Evolutionary conservation across 2,329 filamentous ascomycete species (phyloP).

Genomic region (Aureobasidium zeae): DNA sequence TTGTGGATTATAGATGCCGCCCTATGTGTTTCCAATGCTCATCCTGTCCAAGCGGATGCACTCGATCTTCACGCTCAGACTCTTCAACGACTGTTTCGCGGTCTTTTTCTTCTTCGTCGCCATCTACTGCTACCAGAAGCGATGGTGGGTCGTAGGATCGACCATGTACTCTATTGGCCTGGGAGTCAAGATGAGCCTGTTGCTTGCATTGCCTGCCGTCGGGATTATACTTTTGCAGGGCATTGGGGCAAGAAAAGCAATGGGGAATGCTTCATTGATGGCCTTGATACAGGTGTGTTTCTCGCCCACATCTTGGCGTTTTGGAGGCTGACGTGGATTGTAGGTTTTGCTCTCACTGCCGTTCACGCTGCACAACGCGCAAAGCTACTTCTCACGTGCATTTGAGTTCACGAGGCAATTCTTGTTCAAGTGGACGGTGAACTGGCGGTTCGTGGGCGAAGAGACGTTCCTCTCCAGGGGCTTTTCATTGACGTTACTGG

Average conservation of each 20-base stretch:
- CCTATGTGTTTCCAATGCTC: constrained; percentile 78
- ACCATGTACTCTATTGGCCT: constrained; percentile 68
- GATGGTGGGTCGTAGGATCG: constrained; percentile 63
- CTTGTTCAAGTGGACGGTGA: constrained; percentile 97
- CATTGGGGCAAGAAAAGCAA: constrained; percentile 53
- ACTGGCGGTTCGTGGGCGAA: constrained; percentile 93
- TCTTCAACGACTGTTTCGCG: constrained; percentile 94
- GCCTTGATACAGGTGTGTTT: constrained; percentile 64
- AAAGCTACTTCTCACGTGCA: constrained; percentile 67
- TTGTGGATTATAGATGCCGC: constrained; percentile 56
- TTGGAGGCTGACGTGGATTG: constrained; percentile 19
- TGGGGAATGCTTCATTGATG: constrained; percentile 64
- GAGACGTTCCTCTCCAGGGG: constrained; percentile 61
- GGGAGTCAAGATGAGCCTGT: constrained; percentile 89
- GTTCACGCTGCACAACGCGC: constrained; percentile 56
- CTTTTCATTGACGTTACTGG: constrained; percentile 61
- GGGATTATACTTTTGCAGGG: constrained; percentile 67
- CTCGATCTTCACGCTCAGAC: constrained; percentile 81
- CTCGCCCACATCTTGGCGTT: not conserved
- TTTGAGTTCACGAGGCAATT: constrained; percentile 90
- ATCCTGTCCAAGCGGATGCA: constrained; percentile 86
- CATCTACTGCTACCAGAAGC: constrained; percentile 68
- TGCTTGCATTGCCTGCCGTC: constrained; percentile 74
- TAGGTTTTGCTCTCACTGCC: constrained; percentile 53
- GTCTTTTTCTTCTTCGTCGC: constrained; percentile 72